Conservation (phyloP, 495 filamentous ascomycete genomes). For the Evernia prunastri region DNA sequence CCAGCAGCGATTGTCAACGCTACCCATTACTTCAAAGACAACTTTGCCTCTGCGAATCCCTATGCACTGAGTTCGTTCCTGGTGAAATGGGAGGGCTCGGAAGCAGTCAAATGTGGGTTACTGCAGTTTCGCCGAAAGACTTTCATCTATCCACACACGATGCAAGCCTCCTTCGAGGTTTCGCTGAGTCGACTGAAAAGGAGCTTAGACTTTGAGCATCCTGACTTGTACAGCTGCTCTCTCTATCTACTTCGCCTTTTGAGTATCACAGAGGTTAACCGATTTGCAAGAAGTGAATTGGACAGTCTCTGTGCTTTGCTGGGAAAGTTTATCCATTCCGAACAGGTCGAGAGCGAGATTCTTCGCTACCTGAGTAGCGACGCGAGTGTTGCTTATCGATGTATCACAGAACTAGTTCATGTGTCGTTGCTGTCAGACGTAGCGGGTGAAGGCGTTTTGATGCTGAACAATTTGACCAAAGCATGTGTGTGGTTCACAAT, state of each 20-base stretch:
- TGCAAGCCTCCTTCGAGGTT: neutral
- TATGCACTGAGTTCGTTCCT: neutral
- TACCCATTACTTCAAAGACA: neutral
- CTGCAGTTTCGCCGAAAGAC: neutral
- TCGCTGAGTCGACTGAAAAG: neutral
- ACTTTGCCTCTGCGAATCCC: too few relatives aligned
- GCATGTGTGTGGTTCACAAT: neutral
- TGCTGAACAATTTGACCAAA: neutral
- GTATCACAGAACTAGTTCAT: neutral
- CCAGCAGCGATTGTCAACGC: constrained; percentile 4
- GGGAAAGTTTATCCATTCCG: neutral
- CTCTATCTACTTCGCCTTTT: neutral
- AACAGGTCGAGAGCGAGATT: neutral
- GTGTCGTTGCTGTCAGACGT: neutral
- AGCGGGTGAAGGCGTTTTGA: neutral
- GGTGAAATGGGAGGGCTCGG: neutral
- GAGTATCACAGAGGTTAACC: neutral
- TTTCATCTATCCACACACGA: neutral
- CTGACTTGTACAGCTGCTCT: neutral
- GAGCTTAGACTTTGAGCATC: neutral
- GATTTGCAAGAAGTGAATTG: neutral
- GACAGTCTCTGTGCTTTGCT: neutral
- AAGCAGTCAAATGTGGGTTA: neutral
- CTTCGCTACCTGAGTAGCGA: neutral
- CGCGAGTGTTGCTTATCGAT: neutral